These are phyloP conservation scores for bread wheat (Triticum aestivum) DNA, from an alignment of 176 grass and related monocot species.

Conservation along the genomic window DNA sequence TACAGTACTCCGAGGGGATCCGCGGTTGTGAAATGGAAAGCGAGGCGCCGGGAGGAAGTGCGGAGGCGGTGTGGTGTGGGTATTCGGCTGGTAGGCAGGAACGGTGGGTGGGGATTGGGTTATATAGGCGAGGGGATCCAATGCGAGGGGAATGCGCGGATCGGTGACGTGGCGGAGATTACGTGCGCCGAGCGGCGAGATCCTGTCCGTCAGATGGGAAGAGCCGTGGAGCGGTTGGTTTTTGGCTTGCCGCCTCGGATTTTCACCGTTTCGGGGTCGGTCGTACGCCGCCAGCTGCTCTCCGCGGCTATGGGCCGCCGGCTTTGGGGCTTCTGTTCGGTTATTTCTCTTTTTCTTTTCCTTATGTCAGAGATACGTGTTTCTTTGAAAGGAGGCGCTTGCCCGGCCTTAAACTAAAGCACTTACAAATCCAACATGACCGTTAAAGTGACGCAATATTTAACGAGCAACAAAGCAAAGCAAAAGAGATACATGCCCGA, in stretches of 20 bases:
- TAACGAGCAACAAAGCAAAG: too few species aligned
- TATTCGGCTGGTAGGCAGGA: not conserved
- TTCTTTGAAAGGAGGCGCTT: too few species aligned
- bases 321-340: too few species aligned
- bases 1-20: not conserved
- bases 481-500: too few species aligned
- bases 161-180: conserved; percentile 25
- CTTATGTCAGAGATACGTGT: too few species aligned
- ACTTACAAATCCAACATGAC: too few species aligned
- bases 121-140: conserved; percentile 39
- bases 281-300: too few species aligned
- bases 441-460: too few species aligned
- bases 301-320: too few species aligned
- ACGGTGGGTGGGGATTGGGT: not conserved
- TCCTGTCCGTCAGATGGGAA: conserved; percentile 37
- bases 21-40: not conserved
- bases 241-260: conserved; percentile 31
- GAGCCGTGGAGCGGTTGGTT: not conserved
- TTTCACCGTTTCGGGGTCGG: conserved; percentile 8
- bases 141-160: conserved; percentile 47
- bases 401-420: too few species aligned
- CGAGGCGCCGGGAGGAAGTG: not conserved
- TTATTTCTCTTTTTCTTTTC: too few species aligned
- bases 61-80: not conserved
- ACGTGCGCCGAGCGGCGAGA: accelerated